Conservation (phyloP, 257 asterid species). For the Hygrophila difformis region DNA sequence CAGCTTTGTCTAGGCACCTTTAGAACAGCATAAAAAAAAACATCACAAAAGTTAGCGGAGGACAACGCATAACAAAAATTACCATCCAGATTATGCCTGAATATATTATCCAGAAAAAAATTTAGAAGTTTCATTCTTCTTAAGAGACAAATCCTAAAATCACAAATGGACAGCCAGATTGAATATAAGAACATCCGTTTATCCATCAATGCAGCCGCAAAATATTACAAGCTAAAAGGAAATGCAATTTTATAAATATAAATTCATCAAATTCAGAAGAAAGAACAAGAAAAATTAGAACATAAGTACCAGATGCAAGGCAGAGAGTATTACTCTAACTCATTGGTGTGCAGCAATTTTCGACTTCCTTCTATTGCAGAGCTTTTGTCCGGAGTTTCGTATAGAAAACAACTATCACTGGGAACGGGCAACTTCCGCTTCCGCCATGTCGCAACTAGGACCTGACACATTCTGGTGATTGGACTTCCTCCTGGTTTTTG, state of each 20-base stretch:
- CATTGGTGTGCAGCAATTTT: conserved; percentile 78
- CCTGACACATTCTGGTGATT: conserved; percentile 89
- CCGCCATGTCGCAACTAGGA: conserved; percentile 64
- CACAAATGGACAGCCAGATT: neutral
- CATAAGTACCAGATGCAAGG: conserved; percentile 4
- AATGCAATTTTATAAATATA: neutral
- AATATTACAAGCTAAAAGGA: neutral
- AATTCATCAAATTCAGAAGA: neutral
- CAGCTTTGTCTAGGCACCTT: conserved; percentile 96
- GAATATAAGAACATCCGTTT: neutral
- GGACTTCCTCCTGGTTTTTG: conserved; percentile 99
- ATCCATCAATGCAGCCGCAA: neutral
- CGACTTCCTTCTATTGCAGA: conserved; percentile 96
- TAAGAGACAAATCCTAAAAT: neutral
- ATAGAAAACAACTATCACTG: conserved; percentile 58
- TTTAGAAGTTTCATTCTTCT: neutral
- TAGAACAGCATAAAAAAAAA: neutral
- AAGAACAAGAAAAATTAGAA: neutral
- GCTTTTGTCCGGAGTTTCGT: conserved; percentile 63
- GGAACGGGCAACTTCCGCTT: conserved; percentile 60
- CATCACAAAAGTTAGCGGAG: neutral
- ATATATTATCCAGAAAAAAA: neutral
- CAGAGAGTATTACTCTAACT: conserved; percentile 32
- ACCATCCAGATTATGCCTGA: too few relatives aligned
- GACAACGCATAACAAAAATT: too few relatives aligned